Conservation (phyloP, 805 yeast genomes). For the Ogataea trehalophila region DNA sequence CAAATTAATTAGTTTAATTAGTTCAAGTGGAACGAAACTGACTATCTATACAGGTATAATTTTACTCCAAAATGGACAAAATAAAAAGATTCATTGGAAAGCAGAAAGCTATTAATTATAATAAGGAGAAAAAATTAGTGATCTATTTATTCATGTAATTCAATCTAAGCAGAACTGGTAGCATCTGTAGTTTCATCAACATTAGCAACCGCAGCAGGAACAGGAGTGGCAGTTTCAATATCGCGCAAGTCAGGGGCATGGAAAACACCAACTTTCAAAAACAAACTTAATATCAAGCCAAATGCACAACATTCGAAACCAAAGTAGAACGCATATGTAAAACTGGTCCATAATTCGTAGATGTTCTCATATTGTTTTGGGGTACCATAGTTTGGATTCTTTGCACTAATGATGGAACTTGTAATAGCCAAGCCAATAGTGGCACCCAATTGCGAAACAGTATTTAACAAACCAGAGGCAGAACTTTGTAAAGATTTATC, state of each 20-base stretch:
- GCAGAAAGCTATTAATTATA: too few species aligned
- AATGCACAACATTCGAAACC: slow-evolving; percentile 27
- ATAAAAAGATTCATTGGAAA: too few species aligned
- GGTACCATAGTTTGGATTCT: slow-evolving; percentile 25
- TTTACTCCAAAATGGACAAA: too few species aligned
- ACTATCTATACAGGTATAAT: too few species aligned
- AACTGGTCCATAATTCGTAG: slow-evolving; percentile 21
- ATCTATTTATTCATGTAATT: too few species aligned
- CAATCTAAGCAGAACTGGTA: too few species aligned
- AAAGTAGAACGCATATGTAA: slow-evolving; percentile 31
- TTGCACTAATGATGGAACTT: slow-evolving; percentile 30
- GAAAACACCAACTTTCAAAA: slow-evolving; percentile 26
- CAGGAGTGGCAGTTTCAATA: too few species aligned
- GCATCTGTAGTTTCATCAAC: too few species aligned
- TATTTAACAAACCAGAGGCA: slow-evolving; percentile 39
- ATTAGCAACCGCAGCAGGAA: too few species aligned
- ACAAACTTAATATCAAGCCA: slow-evolving; percentile 26
- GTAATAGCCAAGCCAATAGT: slow-evolving; percentile 36
- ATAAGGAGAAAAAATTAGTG: too few species aligned
- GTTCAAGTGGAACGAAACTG: too few species aligned
- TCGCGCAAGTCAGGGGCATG: neutral
- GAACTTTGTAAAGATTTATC: slow-evolving; percentile 30
- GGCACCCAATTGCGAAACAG: slow-evolving; percentile 31
- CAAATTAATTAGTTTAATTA: too few species aligned
- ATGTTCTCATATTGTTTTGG: slow-evolving; percentile 10